Evolutionary conservation across 2,329 filamentous ascomycete species (phyloP).

Genomic region (Alternaria conjuncta): DNA sequence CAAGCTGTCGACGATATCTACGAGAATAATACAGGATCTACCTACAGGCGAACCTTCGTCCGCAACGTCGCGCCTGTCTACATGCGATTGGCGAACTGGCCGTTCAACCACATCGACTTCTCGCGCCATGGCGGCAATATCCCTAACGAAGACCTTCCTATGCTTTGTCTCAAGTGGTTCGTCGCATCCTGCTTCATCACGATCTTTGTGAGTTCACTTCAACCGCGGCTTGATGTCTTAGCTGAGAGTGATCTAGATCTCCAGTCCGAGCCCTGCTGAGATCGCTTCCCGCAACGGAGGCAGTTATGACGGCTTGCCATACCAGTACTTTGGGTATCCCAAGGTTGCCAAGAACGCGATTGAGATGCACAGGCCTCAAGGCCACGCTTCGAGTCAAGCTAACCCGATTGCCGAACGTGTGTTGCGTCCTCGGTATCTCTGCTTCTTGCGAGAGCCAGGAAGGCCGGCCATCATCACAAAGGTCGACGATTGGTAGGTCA

Average conservation of each 20-base stretch:
- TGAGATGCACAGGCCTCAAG: slow-evolving; percentile 24
- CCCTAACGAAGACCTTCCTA: slow-evolving; percentile 29
- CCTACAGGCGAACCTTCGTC: slow-evolving; percentile 40
- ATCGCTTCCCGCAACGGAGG: slow-evolving; percentile 26
- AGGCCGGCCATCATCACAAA: slow-evolving; percentile 26
- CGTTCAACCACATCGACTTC: slow-evolving; percentile 37
- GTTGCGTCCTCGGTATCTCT: slow-evolving; percentile 37
- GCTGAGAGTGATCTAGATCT: slow-evolving; percentile 19
- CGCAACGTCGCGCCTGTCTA: slow-evolving; percentile 36
- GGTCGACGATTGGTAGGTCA: slow-evolving; percentile 34
- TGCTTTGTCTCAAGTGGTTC: slow-evolving; percentile 41
- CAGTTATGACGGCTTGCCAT: slow-evolving; percentile 37
- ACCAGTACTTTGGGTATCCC: slow-evolving; percentile 38
- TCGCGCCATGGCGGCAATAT: slow-evolving; percentile 21
- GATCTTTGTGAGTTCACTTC: slow-evolving; percentile 25
- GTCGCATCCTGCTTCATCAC: slow-evolving; percentile 32
- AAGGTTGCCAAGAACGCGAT: slow-evolving; percentile 39
- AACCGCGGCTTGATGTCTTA: no score
- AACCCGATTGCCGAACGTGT: slow-evolving; percentile 37
- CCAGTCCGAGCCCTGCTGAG: slow-evolving; percentile 23
- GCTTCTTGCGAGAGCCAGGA: slow-evolving; percentile 32
- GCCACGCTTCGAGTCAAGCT: slow-evolving; percentile 12
- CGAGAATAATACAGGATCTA: slow-evolving; percentile 32
- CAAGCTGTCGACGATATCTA: slow-evolving; percentile 43
- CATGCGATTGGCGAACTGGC: slow-evolving; percentile 42